A percentile compares a stretch with the other conserved stretches of the same genome.
Evolutionary conservation across 768 basidiomycete genomes (phyloP).

Genomic region (Russula abietina): DNA sequence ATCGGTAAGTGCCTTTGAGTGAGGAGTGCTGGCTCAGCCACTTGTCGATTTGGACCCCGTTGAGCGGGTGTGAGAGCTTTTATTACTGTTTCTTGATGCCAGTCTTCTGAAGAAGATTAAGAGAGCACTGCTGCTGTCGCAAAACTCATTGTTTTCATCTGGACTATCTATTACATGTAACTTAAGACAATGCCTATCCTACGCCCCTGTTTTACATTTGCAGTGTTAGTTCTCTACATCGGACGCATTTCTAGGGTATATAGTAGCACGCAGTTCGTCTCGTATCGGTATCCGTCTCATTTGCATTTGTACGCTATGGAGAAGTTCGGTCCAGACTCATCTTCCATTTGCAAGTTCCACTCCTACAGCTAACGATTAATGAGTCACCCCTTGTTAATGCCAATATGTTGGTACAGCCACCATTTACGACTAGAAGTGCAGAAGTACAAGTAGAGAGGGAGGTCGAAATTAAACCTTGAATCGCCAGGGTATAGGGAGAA

Average conservation of each 20-base stretch:
- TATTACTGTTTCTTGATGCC: neutral
- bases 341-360: no score
- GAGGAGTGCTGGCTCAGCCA: neutral
- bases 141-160: neutral
- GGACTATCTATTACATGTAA: neutral
- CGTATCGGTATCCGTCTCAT: neutral
- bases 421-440: neutral
- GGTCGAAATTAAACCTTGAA: neutral
- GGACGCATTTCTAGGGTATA: slow-evolving; percentile 1
- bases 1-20: slow-evolving; percentile 9
- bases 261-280: neutral
- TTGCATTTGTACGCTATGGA: neutral
- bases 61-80: neutral
- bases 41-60: neutral
- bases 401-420: neutral
- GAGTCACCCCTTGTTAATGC: neutral
- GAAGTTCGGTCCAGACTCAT: no score
- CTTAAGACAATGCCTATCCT: neutral
- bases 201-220: neutral
- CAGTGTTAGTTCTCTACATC: neutral
- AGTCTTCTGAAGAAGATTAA: neutral
- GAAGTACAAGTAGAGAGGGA: no score
- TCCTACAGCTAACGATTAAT: neutral
- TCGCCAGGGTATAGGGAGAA: neutral
- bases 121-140: neutral